Conservation (phyloP, 495 filamentous ascomycete species). For the Neurospora sp. region DNA sequence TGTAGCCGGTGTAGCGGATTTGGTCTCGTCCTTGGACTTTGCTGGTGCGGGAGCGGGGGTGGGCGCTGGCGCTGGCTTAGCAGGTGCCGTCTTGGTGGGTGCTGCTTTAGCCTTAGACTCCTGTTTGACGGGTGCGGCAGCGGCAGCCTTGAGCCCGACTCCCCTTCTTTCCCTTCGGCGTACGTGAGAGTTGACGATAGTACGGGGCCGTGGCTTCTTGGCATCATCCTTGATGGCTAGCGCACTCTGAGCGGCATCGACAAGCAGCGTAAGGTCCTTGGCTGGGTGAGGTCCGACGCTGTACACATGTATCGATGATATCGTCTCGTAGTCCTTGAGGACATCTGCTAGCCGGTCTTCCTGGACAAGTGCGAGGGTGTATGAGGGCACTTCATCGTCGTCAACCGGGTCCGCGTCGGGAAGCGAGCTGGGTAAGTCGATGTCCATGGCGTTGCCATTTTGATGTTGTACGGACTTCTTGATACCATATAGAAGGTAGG, state of each 20-base stretch:
- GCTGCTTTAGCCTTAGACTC: neutral
- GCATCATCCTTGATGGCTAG: conserved; percentile 9
- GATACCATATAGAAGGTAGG: conserved; percentile 70
- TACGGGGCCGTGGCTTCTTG: conserved; percentile 9
- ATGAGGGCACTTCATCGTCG: conserved; percentile 32
- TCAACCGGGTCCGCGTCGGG: conserved; percentile 38
- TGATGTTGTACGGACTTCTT: conserved; percentile 19
- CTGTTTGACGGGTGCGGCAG: conserved; percentile 2
- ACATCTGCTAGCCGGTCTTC: conserved; percentile 70
- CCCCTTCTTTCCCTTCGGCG: conserved; percentile 28
- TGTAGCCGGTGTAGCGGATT: conserved; percentile 13
- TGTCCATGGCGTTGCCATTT: conserved; percentile 51
- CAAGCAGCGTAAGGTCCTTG: conserved; percentile 66
- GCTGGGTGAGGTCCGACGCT: conserved; percentile 63
- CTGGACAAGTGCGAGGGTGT: conserved; percentile 58
- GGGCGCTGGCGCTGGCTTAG: conserved; percentile 10
- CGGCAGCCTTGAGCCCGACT: conserved; percentile 10
- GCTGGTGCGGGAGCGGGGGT: conserved; percentile 3
- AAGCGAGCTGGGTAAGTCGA: conserved; percentile 64
- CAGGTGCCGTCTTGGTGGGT: conserved; percentile 10
- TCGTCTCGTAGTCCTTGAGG: conserved; percentile 55
- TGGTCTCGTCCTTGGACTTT: conserved; percentile 27
- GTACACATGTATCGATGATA: conserved; percentile 76
- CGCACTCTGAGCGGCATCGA: conserved; percentile 60
- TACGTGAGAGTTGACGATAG: conserved; percentile 28